Base-by-base conservation (phyloP, 2,329 filamentous ascomycete species). In the Colletotrichum liaoningense region DNA sequence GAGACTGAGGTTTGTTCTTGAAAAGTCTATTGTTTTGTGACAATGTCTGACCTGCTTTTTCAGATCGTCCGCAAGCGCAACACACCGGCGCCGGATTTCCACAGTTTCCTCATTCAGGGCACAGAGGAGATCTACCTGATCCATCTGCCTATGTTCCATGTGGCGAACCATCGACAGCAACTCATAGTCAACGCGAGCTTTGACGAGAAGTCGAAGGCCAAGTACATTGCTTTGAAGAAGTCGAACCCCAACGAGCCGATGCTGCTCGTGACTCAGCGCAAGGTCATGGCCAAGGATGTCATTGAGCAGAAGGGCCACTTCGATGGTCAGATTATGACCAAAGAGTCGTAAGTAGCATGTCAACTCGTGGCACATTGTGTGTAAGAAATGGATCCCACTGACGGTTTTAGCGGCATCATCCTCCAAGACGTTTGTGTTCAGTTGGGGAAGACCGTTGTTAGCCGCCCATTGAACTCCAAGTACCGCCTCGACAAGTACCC, bases 1-100 rank as follows among this genome's bases (percentile, higher is more conserved):
- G 82, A 84, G 62, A 64, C 49, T 49, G 79, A 49, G 42, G 42
- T 49, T n/a, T 49, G 42, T n/a, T 49, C 42, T n/a, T 11, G 5
- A 16, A 38, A 16, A 16, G 16, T 42, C 6, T 16, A 42, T 16
- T 14, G 16, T 16, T 42, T 19, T 16, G 38, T 16, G 14, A 2
- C 38, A 16, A 4, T 19, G 7, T 2, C 38, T 42, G 12, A 42
- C 6, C 19, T 11, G 7, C 42, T 11, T n/a, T 2, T 49, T 1
- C 42, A 49, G 42, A 49, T 7, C 42, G 42, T 49, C 7, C 42
- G 42, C 6, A n/a, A 49, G 42, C 19, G 42, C 16, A 49, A 49
- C 7, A 49, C 42, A 2, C 42, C 42, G 42, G 42, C 42, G 6
- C 42, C 42, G 42, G 42, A 49, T 2, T n/a, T 49, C 19, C 42